Percentiles rank a stretch among this genome's conserved stretches.
These are phyloP conservation scores for Eutrema yunnanense DNA, from an alignment of 345 rosid species.

Conservation along the genomic window DNA sequence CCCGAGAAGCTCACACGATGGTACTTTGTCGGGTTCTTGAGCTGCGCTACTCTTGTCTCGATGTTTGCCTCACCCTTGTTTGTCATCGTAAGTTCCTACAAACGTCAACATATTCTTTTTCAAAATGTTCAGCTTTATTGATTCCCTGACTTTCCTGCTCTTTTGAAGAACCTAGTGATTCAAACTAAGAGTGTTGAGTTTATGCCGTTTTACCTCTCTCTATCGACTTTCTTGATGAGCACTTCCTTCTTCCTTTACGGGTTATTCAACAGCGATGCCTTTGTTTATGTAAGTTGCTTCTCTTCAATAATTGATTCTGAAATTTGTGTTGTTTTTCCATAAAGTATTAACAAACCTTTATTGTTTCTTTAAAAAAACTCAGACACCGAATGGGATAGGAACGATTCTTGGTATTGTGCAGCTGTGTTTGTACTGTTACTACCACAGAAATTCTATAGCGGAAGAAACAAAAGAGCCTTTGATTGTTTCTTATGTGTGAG, in stretches of 20 bases:
- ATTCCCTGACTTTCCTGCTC: background rate
- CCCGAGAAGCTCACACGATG: slow-evolving; percentile 29
- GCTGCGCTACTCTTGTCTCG: slow-evolving; percentile 63
- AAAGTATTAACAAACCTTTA: slow-evolving; percentile 3
- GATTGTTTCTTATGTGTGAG: slow-evolving; percentile 42
- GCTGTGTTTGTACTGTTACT: slow-evolving; percentile 56
- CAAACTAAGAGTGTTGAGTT: slow-evolving; percentile 75
- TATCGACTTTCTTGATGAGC: slow-evolving; percentile 89
- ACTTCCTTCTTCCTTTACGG: slow-evolving; percentile 65
- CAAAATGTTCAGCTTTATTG: background rate
- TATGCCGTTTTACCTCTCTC: slow-evolving; percentile 89
- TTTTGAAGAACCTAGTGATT: slow-evolving; percentile 68
- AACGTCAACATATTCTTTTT: background rate
- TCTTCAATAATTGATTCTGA: background rate
- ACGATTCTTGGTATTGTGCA: slow-evolving; percentile 67
- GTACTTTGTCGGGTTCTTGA: slow-evolving; percentile 57
- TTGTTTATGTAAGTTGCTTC: slow-evolving; percentile 52
- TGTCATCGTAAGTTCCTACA: slow-evolving; percentile 58
- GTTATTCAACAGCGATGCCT: slow-evolving; percentile 53
- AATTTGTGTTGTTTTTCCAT: background rate
- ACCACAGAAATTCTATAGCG: slow-evolving; percentile 29
- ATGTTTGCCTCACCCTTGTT: slow-evolving; percentile 94
- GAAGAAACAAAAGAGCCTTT: slow-evolving; percentile 49
- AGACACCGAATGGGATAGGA: slow-evolving; percentile 89
- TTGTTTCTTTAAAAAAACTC: slow-evolving; percentile 16